phyloP scores from a whole-genome alignment of 768 basidiomycete genomes.

The Hypholoma sublateritium region DNA sequence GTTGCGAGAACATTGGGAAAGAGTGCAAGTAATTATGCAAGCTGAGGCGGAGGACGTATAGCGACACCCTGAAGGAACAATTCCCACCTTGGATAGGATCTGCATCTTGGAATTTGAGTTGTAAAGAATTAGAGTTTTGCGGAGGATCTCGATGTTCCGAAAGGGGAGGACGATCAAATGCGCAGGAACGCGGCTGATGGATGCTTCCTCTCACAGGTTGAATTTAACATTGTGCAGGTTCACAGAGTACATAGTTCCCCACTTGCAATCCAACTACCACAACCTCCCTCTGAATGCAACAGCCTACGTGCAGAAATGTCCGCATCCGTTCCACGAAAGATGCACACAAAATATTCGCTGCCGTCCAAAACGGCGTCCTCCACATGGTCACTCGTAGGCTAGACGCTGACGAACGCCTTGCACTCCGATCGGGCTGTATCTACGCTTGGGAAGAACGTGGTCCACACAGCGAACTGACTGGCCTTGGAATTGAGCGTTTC shows the following conservation, averaged over 20 bases:
- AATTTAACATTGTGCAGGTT: slow-evolving; percentile 9
- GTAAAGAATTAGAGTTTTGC: slow-evolving; percentile 53
- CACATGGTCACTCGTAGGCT: slow-evolving; percentile 76
- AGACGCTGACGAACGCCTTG: slow-evolving; percentile 72
- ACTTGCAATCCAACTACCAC: slow-evolving; percentile 15
- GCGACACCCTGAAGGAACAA: background rate
- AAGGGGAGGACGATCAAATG: background rate
- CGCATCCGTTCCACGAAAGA: slow-evolving; percentile 78
- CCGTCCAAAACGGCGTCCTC: slow-evolving; percentile 59
- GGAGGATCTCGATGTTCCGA: slow-evolving; percentile 36
- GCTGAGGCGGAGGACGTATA: background rate
- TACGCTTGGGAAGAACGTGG: slow-evolving; percentile 79
- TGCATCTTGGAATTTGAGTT: slow-evolving; percentile 36
- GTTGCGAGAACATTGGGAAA: background rate
- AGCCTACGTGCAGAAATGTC: slow-evolving; percentile 68
- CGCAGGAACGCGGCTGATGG: slow-evolving; percentile 2
- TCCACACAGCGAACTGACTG: slow-evolving; percentile 72
- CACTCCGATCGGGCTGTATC: slow-evolving; percentile 51
- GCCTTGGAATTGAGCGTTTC: slow-evolving; percentile 81
- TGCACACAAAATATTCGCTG: slow-evolving; percentile 81
- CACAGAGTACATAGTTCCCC: slow-evolving; percentile 13
- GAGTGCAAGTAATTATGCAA: too few species aligned
- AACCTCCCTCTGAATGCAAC: slow-evolving; percentile 49
- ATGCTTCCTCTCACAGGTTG: background rate
- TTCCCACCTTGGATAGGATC: background rate